Percentiles rank a stretch among this genome's conserved stretches.
phyloP scores from a whole-genome alignment of 129 eudicot species.

The Scalesia atractyloides region DNA sequence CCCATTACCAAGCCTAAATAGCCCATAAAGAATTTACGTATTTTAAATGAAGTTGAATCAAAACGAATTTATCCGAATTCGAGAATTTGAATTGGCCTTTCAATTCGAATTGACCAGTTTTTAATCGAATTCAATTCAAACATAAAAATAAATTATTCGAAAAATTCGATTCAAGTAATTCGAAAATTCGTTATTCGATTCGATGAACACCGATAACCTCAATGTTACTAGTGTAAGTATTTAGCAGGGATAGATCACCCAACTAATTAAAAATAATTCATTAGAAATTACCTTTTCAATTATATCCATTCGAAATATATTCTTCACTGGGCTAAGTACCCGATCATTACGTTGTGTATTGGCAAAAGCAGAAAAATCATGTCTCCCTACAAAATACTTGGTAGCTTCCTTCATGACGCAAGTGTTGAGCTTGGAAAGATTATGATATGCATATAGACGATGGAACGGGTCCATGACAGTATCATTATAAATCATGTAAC shows the following conservation, averaged over 20 bases:
- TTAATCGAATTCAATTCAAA: no score
- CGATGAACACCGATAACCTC: no score
- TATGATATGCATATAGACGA: constrained; percentile 71
- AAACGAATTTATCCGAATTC: no score
- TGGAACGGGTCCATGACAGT: constrained; percentile 83
- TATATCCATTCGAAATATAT: constrained; percentile 62
- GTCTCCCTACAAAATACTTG: constrained; percentile 68
- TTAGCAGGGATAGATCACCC: background rate
- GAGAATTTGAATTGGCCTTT: no score
- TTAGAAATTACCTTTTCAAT: constrained; percentile 57
- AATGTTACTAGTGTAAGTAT: constrained; percentile 1
- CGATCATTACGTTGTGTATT: constrained; percentile 73
- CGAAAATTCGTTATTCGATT: no score
- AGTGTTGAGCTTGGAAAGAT: constrained; percentile 63
- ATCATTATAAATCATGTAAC: constrained; percentile 69
- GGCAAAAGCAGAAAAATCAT: constrained; percentile 81
- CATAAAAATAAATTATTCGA: no score
- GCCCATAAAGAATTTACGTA: no score
- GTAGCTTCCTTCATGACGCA: constrained; percentile 74
- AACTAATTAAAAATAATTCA: background rate
- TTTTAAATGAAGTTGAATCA: no score
- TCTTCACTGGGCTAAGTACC: constrained; percentile 63
- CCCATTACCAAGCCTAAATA: no score
- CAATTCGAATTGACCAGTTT: no score
- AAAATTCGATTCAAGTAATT: no score